A percentile compares a stretch with the other conserved stretches of the same genome.
Conservation (phyloP, 495 filamentous ascomycete species). For the Durotheca rogersii region DNA sequence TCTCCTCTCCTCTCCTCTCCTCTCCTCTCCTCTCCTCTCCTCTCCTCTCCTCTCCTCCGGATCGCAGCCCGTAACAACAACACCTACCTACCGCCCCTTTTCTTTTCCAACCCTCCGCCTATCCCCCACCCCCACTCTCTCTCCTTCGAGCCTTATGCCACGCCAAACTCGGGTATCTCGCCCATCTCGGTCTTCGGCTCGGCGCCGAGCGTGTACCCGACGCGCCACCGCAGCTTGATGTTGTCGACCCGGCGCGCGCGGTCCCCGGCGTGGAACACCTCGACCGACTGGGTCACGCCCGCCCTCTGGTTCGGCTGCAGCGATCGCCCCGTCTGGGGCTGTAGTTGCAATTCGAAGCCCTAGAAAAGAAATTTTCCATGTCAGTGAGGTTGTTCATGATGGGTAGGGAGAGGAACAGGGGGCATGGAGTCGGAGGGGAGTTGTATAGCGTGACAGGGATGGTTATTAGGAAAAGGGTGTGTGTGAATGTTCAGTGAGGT, state of each 20-base stretch:
- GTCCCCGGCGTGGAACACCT: slow-evolving; percentile 65
- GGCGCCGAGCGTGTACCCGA: slow-evolving; percentile 69
- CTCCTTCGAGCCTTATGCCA: slow-evolving; percentile 47
- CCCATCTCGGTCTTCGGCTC: slow-evolving; percentile 73
- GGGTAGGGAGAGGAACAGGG: no score
- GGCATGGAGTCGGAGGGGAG: slow-evolving; percentile 1
- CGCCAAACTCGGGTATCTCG: slow-evolving; percentile 79
- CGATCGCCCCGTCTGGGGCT: slow-evolving; percentile 76
- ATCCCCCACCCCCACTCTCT: neutral
- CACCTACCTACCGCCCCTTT: neutral
- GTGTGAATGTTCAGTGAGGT: neutral
- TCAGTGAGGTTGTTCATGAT: no score
- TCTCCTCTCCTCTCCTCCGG: neutral
- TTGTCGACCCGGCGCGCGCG: slow-evolving; percentile 66
- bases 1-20: neutral
- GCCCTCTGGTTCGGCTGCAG: slow-evolving; percentile 70
- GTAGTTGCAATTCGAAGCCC: slow-evolving; percentile 78
- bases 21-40: no score
- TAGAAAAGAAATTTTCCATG: no score
- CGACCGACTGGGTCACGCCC: slow-evolving; percentile 81
- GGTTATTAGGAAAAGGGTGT: no score
- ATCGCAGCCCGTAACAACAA: no score
- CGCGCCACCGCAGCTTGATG: slow-evolving; percentile 88
- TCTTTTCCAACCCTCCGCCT: neutral
- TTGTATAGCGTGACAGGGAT: slow-evolving; percentile 4